Evolutionary conservation across 306 rosid genomes (phyloP).

Genomic region (Prunus dulcis): DNA sequence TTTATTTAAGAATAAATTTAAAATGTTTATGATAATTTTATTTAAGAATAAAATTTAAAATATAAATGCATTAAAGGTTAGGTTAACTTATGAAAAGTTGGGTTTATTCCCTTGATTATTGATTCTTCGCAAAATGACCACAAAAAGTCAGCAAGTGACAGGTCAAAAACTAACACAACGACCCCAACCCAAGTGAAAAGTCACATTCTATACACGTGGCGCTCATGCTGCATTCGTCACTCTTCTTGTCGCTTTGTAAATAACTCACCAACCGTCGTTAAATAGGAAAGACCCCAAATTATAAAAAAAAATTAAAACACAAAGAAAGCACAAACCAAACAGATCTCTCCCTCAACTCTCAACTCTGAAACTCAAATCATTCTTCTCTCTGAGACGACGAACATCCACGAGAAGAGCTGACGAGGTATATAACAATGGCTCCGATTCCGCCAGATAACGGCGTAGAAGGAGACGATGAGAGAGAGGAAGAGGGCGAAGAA

Average conservation of each 20-base stretch:
- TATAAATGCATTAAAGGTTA: too few relatives aligned
- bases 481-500: slow-evolving; percentile 73
- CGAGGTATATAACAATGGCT: slow-evolving; percentile 57
- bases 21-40: too few relatives aligned
- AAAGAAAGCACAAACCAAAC: background rate
- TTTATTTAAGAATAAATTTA: too few relatives aligned
- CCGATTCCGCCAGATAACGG: slow-evolving; percentile 80
- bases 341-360: background rate
- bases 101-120: too few relatives aligned
- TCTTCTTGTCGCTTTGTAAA: slow-evolving; percentile 28
- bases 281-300: background rate
- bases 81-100: too few relatives aligned
- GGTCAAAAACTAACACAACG: background rate
- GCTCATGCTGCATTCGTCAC: background rate
- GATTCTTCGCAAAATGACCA: too few relatives aligned
- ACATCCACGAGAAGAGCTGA: slow-evolving; percentile 8
- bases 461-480: slow-evolving; percentile 84
- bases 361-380: background rate
- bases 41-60: too few relatives aligned
- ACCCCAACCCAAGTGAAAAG: background rate
- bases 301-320: background rate
- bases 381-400: slow-evolving; percentile 22
- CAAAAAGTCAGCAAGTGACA: background rate
- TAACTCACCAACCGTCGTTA: slow-evolving; percentile 8
- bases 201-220: background rate